Evolutionary conservation across 495 filamentous ascomycete species (phyloP).

Genomic region (Coniosporium apollinis): DNA sequence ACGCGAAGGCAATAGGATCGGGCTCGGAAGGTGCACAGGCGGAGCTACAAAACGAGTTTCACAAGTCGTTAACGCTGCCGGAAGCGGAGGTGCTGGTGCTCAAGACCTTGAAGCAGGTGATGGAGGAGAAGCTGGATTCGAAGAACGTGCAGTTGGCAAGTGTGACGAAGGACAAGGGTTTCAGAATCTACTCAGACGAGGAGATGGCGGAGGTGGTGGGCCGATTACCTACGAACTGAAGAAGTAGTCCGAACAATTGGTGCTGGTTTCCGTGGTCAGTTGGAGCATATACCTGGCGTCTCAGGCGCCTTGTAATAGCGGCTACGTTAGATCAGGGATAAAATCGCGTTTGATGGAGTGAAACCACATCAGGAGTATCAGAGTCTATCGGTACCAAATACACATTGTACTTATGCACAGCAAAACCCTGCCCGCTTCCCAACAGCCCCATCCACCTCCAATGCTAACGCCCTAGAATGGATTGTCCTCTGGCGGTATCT

Average conservation of each 20-base stretch:
- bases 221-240: conserved; percentile 37
- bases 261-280: too few species aligned
- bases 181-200: conserved; percentile 92
- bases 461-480: conserved; percentile 20
- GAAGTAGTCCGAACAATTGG: conserved; percentile 4
- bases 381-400: background rate
- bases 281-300: too few species aligned
- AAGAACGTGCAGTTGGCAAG: conserved; percentile 98
- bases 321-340: too few species aligned
- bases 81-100: conserved; percentile 91
- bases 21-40: conserved; percentile 94
- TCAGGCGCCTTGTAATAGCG: too few species aligned
- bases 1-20: conserved; percentile 95
- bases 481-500: conserved; percentile 49
- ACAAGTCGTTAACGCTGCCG: conserved; percentile 84
- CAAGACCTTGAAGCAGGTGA: conserved; percentile 98
- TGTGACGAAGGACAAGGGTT: conserved; percentile 93
- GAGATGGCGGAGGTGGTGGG: conserved; percentile 87
- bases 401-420: background rate
- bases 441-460: background rate
- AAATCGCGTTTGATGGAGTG: too few species aligned
- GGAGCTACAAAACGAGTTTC: conserved; percentile 95
- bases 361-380: too few species aligned
- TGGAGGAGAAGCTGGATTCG: conserved; percentile 97
- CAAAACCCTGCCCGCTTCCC: background rate